Evolutionary conservation across 106 monocot genomes (phyloP), one percentile per base, ranked within the genome.

Genomic region (Dioscorea dumetorum): DNA sequence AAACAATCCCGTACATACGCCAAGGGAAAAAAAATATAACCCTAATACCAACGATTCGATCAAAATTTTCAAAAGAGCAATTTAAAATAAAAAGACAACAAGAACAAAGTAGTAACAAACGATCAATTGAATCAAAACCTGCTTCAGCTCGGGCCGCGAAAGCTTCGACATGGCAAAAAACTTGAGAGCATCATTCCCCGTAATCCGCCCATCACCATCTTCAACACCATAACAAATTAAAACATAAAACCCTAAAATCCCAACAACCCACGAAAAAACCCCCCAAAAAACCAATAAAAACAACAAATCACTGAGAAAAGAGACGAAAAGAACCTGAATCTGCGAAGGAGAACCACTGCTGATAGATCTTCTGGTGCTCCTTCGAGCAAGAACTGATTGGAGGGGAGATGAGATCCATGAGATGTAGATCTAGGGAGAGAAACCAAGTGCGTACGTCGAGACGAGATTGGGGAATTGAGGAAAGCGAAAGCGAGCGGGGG

Each of bases 141-240:
- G 90, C 60, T 90, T 90, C 17, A 90, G 85, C 19, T 90, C 77
- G 5, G 82, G 20, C 16, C 85, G 74, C 6, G 84, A 79, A 12
- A 88, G 77, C 49, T 80, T 78, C 22, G 82, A 80, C 84, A 84
- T 77, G 72, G 79, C 68, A 67, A 89, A 86, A 76, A 93, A 83
- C 59, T 84, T 81, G 74, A 71, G 72, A 18, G 87, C 79, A 17
- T 85, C 92, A 14, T 34, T 62, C 10, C 85, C 85, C 17, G 81
- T 78, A 33, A 81, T 60, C 20, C 90, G 74, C 6, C 90, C 90
- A 64, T 90, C 90, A 19, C 80, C 82, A 76, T 87, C 80, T 83
- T 53, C 24, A 68, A 32, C 10, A 51, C 2, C 41, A 22, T 5
- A 57, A 33, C 28, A 24, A 60, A 69, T 2, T 11, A 51, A 24